Percentiles rank a stretch among this genome's conserved stretches.
Evolutionary conservation across 495 filamentous ascomycete species (phyloP).

Genomic region (Tuber melanosporum): DNA sequence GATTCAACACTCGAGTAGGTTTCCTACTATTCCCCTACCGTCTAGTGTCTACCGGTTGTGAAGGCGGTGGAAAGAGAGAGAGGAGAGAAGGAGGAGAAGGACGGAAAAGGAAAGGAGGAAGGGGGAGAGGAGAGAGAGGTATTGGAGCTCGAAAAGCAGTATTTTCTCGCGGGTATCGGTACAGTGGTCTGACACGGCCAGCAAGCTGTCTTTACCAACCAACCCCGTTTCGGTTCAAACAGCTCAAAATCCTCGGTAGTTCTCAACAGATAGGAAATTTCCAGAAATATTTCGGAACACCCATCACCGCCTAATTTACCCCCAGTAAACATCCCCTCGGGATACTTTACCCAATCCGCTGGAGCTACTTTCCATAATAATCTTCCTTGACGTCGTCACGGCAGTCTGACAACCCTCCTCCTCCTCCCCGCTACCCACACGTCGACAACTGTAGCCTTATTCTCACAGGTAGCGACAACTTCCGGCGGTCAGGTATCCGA

Average conservation of each 20-base stretch:
- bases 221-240: background rate
- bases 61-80: background rate
- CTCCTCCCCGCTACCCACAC: background rate
- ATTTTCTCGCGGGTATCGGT: background rate
- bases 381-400: background rate
- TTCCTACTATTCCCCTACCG: background rate
- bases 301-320: background rate
- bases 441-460: background rate
- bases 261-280: constrained; percentile 4
- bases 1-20: background rate
- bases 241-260: background rate
- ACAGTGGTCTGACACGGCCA: background rate
- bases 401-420: background rate
- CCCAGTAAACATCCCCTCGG: background rate
- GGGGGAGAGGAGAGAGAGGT: background rate
- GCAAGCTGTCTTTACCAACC: background rate
- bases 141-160: background rate
- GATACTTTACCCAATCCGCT: background rate
- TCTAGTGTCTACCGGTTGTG: background rate
- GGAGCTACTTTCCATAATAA: background rate
- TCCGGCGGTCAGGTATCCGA: background rate
- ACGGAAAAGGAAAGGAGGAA: background rate
- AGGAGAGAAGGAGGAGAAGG: too few species aligned
- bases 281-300: constrained; percentile 1
- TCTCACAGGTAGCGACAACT: background rate